These are phyloP conservation scores for Cymbopogon citratus DNA, from an alignment of 176 grass and related monocot species.

Conservation along the genomic window DNA sequence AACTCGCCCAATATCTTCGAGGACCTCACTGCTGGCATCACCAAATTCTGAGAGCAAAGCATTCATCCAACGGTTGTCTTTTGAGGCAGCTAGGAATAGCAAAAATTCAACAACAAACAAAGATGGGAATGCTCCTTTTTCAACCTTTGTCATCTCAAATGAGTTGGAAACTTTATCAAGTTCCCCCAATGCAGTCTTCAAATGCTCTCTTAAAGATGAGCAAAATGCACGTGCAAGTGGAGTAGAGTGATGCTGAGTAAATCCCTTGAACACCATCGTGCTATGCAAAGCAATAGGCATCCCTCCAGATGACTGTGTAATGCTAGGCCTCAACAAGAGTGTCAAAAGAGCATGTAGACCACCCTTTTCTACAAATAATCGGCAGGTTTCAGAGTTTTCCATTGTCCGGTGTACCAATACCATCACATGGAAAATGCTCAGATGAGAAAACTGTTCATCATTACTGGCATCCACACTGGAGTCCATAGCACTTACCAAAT, in stretches of 20 bases:
- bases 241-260: constrained; percentile 91
- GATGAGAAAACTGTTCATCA: constrained; percentile 84
- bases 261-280: constrained; percentile 95
- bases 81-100: constrained; percentile 82
- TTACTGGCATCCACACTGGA: constrained; percentile 50
- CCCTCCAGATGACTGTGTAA: constrained; percentile 95
- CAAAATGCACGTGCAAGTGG: constrained; percentile 89
- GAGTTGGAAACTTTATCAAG: constrained; percentile 53
- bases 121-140: constrained; percentile 56
- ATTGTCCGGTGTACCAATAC: constrained; percentile 92
- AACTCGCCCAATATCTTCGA: constrained; percentile 80
- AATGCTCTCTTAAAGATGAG: constrained; percentile 76
- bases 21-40: constrained; percentile 77
- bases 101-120: constrained; percentile 94
- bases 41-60: constrained; percentile 86
- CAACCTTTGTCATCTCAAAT: constrained; percentile 32
- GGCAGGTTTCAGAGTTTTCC: constrained; percentile 96
- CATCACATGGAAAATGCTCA: constrained; percentile 98
- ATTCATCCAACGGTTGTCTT: constrained; percentile 97
- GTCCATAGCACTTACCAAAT: constrained; percentile 74
- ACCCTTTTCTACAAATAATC: constrained; percentile 93
- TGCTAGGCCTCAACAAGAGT: constrained; percentile 82
- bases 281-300: constrained; percentile 99
- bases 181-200: constrained; percentile 69
- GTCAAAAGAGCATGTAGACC: constrained; percentile 77